Base-by-base conservation (phyloP, 1,284 basidiomycete species). In the Porodaedalea pini region DNA sequence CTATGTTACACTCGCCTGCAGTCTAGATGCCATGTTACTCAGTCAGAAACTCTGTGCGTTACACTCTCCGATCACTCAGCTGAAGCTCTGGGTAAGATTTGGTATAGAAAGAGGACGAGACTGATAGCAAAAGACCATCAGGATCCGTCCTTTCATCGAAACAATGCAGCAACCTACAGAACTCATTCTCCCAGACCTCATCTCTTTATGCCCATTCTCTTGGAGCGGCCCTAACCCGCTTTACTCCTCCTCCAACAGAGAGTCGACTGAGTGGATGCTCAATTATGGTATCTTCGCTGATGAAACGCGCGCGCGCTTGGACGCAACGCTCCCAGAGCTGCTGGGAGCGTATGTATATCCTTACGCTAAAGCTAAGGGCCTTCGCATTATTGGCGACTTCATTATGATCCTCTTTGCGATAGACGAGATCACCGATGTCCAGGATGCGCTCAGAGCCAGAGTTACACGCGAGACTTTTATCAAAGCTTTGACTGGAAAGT, bases 351-450 rank as follows among this genome's bases (percentile, higher is more conserved):
- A 80, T 65, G 78, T 75, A 5, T 87, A 83, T 66, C 77, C 79
- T 5, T 84, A 82, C 64, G 78, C 81, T 51, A 78, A 75, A 29
- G 74, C 75, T 57, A 80, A 84, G 56, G 73, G 79, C 64, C 79
- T 86, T 57, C 75, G 83, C 50, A 82, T 78, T 0, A 76, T 73
- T 41, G 83, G 80, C 64, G 85, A 86, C 68, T 82, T 83, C 60
- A 75, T 86, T 61, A 84, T 85, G 62, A 70, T 83, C 13, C 75
- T 88, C 17, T 87, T 86, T 68, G 80, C 83, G 44, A 74, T 86
- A 54, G 86, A 88, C 66, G 85, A 87, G 68, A 74, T 85, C 59
- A 85, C 81, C 65, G 85, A 88, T 64, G 83, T 84, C 49, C 83
- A 85, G 69, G 76, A 73, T 62, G 79, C 78, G 23, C 69, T 69